phyloP scores from a whole-genome alignment of 2,329 filamentous ascomycete species.

The Malbranchea cinnamomea region DNA sequence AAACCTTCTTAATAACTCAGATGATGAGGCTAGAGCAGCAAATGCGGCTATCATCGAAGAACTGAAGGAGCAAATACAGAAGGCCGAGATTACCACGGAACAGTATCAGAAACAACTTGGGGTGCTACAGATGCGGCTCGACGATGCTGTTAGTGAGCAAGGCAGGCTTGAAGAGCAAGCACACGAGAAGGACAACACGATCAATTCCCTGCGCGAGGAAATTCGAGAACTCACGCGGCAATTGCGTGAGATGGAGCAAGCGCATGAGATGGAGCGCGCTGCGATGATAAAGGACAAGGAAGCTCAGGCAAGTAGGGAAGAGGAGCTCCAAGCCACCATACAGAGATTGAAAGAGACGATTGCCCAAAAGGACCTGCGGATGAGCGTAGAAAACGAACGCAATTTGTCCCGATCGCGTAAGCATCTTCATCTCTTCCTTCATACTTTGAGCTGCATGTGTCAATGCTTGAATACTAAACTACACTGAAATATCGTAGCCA shows the following conservation, averaged over 20 bases:
- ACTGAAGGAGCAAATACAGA: slow-evolving; percentile 65
- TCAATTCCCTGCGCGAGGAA: slow-evolving; percentile 68
- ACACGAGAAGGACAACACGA: slow-evolving; percentile 72
- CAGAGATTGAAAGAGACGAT: slow-evolving; percentile 83
- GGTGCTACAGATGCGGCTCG: slow-evolving; percentile 69
- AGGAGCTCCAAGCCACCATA: slow-evolving; percentile 81
- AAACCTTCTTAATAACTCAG: slow-evolving; percentile 33
- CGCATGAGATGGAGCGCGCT: slow-evolving; percentile 80
- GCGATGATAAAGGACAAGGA: slow-evolving; percentile 86
- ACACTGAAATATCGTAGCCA: slow-evolving; percentile 23
- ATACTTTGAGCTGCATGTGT: background rate
- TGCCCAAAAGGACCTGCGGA: slow-evolving; percentile 52
- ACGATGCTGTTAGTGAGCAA: slow-evolving; percentile 73
- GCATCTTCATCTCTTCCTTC: slow-evolving; percentile 12
- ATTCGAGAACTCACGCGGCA: slow-evolving; percentile 71
- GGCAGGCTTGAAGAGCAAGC: slow-evolving; percentile 72
- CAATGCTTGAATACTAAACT: background rate
- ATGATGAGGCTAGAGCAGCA: slow-evolving; percentile 65
- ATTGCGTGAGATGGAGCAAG: slow-evolving; percentile 79
- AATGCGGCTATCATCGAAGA: slow-evolving; percentile 68
- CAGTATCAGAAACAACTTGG: slow-evolving; percentile 73
- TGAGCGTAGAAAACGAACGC: slow-evolving; percentile 35
- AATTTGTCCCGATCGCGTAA: slow-evolving; percentile 38
- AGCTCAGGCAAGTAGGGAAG: slow-evolving; percentile 66
- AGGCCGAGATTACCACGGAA: slow-evolving; percentile 63